Base-by-base conservation (phyloP, 2,329 filamentous ascomycete genomes). In the Nigrograna mackinnonii region DNA sequence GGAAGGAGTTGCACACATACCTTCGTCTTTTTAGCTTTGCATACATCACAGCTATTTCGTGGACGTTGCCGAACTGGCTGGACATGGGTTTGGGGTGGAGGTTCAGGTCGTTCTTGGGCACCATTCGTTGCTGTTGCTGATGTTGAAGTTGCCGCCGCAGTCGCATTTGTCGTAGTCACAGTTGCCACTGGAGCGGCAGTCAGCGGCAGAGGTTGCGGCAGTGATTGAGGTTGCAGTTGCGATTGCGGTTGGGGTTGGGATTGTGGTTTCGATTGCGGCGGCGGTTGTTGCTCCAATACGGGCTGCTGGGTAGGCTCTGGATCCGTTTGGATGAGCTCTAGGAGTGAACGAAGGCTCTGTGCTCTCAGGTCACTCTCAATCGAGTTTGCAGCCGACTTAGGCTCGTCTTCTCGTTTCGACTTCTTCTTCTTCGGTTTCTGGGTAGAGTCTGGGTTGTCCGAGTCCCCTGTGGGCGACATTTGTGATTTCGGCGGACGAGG, bases 11-110 rank as follows among this genome's bases (percentile, higher is more conserved):
- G 31, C 20, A 22, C n/a, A 43, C 55, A 7, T 52, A 64, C 64
- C 54, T 63, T 67, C 5, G 63, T 67, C 47, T 66, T 67, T 49
- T 67, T 68, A 4, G 52, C 44, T 46, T 67, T 67, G 47, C 65
- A 68, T 3, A 62, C 43, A 43, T 68, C 60, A 38, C 64, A 68
- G 35, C 62, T 66, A 22, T 60, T 63, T 30, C 64, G 52, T 5
- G 61, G 52, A 17, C 60, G 50, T 43, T 49, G 55, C 18, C 58
- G 47, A 13, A 43, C 16, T 18, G 32, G 38, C 20, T 35, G 46
- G 18, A 35, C 12, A 21, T 26, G 24, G 16, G 37, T 35, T 32
- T 48, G 47, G 14, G 33, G 35, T 28, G 48, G 40, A 12, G 41
- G 47, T 9, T 9, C 24, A 9, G 24, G 24, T n/a, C 24, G 24